phyloP scores from a whole-genome alignment of 768 basidiomycete genomes.

The Tephrocybe sp. region DNA sequence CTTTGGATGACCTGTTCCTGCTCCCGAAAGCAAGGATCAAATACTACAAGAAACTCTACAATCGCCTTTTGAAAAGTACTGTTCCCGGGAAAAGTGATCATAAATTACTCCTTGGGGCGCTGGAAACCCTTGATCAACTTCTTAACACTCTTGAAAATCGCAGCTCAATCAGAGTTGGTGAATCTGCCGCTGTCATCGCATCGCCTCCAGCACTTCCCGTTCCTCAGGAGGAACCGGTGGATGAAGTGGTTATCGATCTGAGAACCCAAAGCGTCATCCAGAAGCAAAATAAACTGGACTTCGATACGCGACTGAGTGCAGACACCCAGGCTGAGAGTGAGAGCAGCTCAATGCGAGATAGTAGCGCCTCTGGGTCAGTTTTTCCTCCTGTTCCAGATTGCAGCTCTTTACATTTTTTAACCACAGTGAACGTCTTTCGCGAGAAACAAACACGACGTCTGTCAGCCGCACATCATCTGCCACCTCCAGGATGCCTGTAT shows the following conservation, averaged over 20 bases:
- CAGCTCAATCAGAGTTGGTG: conserved; percentile 49
- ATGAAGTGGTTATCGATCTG: conserved; percentile 59
- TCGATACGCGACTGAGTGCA: conserved; percentile 19
- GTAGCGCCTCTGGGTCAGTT: conserved; percentile 56
- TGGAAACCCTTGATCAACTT: conserved; percentile 78
- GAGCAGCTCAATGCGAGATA: conserved; percentile 49
- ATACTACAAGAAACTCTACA: conserved; percentile 92
- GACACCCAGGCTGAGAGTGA: conserved; percentile 40
- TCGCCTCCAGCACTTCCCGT: conserved; percentile 17
- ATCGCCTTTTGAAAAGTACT: conserved; percentile 81
- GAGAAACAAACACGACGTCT: conserved; percentile 56
- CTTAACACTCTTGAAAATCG: conserved; percentile 64
- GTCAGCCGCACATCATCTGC: conserved; percentile 49
- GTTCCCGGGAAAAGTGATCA: conserved; percentile 86
- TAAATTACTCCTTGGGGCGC: conserved; percentile 70
- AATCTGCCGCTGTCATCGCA: conserved; percentile 6
- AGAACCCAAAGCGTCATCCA: conserved; percentile 34
- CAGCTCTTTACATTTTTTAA: conserved; percentile 1
- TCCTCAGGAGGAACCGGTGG: conserved; percentile 35
- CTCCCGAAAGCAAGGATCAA: conserved; percentile 81
- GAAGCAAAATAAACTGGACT: conserved; percentile 15
- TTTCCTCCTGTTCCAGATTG: background rate
- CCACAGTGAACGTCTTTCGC: conserved; percentile 55
- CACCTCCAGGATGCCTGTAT: conserved; percentile 53
- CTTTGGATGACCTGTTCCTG: conserved; percentile 83